A percentile compares a stretch with the other conserved stretches of the same genome.
Evolutionary conservation across 768 basidiomycete species (phyloP).

Genomic region (Boletus subcaerulescens): DNA sequence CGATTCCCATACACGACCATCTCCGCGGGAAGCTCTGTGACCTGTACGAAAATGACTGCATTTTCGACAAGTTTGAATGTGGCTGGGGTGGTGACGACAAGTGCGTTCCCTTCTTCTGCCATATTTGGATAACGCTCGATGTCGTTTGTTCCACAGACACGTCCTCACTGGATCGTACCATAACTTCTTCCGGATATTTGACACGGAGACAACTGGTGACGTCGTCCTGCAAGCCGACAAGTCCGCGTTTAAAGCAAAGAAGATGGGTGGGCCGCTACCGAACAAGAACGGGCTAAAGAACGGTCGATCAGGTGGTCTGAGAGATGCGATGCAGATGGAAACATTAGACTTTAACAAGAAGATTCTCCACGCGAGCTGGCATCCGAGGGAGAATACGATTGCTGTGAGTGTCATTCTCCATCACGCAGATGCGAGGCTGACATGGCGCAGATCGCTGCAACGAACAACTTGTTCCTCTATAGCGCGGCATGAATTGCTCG

Average conservation of each 20-base stretch:
- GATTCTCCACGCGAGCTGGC: slow-evolving; percentile 95
- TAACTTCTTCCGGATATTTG: slow-evolving; percentile 99
- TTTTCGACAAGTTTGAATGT: slow-evolving; percentile 99
- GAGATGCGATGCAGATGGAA: slow-evolving; percentile 85
- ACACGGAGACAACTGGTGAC: slow-evolving; percentile 82
- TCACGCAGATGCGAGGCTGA: slow-evolving; percentile 5
- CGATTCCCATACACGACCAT: slow-evolving; percentile 98
- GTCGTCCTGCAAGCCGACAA: slow-evolving; percentile 98
- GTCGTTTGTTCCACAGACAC: slow-evolving; percentile 51
- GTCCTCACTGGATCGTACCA: slow-evolving; percentile 99
- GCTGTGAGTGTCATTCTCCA: slow-evolving; percentile 57
- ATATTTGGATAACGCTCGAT: slow-evolving; percentile 7
- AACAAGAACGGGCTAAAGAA: slow-evolving; percentile 71
- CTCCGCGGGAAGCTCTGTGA: slow-evolving; percentile 96
- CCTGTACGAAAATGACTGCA: slow-evolving; percentile 99
- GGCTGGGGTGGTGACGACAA: slow-evolving; percentile 95
- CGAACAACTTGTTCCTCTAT: slow-evolving; percentile 41
- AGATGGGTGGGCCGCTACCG: slow-evolving; percentile 85
- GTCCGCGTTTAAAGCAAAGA: slow-evolving; percentile 99
- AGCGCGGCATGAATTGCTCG: slow-evolving; percentile 37
- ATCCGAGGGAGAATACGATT: slow-evolving; percentile 97
- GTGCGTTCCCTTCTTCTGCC: slow-evolving; percentile 49
- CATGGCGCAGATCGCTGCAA: slow-evolving; percentile 78
- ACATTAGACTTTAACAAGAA: slow-evolving; percentile 95
- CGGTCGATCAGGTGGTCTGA: slow-evolving; percentile 66